Conservation (phyloP, 768 basidiomycete genomes). For the Tylopilus intermedius region DNA sequence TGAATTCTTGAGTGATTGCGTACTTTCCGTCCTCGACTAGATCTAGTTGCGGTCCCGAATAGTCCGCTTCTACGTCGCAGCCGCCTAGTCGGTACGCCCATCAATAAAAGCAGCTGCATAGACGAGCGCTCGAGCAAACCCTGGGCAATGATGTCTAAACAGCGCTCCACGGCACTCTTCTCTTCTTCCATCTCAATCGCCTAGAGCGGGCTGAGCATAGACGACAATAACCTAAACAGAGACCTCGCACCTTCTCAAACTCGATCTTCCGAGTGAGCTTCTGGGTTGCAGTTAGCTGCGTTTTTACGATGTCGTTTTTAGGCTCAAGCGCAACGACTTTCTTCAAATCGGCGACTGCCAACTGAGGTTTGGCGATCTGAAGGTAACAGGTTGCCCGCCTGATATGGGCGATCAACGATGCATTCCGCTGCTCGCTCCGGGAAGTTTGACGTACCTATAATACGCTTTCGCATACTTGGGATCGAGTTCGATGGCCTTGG, state of each 20-base stretch:
- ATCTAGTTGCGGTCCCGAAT: conserved; percentile 72
- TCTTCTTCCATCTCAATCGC: conserved; percentile 93
- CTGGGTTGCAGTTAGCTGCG: conserved; percentile 82
- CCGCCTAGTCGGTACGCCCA: conserved; percentile 44
- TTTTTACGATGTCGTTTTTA: conserved; percentile 71
- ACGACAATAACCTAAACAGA: not conserved
- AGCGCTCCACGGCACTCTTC: conserved; percentile 69
- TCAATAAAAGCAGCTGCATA: conserved; percentile 6
- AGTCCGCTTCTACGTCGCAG: conserved; percentile 71
- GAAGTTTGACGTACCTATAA: conserved; percentile 52
- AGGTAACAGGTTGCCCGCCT: conserved; percentile 90
- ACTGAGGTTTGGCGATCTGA: conserved; percentile 81
- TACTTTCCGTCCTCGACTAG: conserved; percentile 59
- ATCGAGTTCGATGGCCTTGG: conserved; percentile 82
- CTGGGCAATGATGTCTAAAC: conserved; percentile 73
- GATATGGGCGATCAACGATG: conserved; percentile 1
- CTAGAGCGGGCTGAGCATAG: conserved; percentile 33
- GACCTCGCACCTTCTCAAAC: conserved; percentile 72
- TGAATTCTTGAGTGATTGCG: conserved; percentile 70
- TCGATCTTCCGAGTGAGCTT: conserved; percentile 87
- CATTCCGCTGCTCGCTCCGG: not conserved
- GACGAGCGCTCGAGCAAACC: conserved; percentile 37
- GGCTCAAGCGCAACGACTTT: conserved; percentile 82
- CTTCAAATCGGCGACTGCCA: conserved; percentile 84
- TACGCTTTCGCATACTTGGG: conserved; percentile 88